A percentile compares a stretch with the other conserved stretches of the same genome.
phyloP scores from a whole-genome alignment of 2,329 filamentous ascomycete genomes.

The Teratosphaeria destructans region DNA sequence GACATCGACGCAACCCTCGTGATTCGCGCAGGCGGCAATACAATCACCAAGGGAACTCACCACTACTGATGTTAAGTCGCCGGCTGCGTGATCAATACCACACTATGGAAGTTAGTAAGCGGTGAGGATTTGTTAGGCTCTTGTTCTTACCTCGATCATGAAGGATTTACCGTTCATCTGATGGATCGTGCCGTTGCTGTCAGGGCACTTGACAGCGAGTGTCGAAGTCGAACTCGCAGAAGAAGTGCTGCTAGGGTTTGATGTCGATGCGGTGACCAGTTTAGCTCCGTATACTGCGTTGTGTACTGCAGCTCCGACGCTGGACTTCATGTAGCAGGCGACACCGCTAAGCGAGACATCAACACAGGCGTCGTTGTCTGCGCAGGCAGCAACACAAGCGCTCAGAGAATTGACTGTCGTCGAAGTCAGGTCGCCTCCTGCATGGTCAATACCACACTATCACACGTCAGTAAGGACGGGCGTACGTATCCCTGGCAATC shows the following conservation, averaged over 20 bases:
- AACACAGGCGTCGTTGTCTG: slow-evolving; percentile 16
- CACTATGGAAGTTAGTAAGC: slow-evolving; percentile 5
- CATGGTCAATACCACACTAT: slow-evolving; percentile 19
- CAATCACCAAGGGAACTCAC: slow-evolving; percentile 15
- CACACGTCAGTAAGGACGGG: neutral
- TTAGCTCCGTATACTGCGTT: neutral
- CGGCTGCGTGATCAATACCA: slow-evolving; percentile 17
- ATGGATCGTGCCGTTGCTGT: neutral
- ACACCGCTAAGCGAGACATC: slow-evolving; percentile 1
- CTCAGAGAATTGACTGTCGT: slow-evolving; percentile 12
- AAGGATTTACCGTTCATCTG: neutral
- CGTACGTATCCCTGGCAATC: neutral
- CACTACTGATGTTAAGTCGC: slow-evolving; percentile 13
- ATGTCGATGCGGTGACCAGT: no score
- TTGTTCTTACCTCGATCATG: neutral
- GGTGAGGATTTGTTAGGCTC: neutral
- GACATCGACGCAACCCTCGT: slow-evolving; percentile 19
- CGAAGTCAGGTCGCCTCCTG: slow-evolving; percentile 19
- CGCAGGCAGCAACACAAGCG: slow-evolving; percentile 19
- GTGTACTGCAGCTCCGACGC: no score
- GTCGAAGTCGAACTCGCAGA: neutral
- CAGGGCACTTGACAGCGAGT: neutral
- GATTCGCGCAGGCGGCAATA: slow-evolving; percentile 17
- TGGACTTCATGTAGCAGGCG: neutral
- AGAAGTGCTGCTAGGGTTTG: no score